Percentiles rank a stretch among this genome's conserved stretches.
Evolutionary conservation across 345 rosid species (phyloP).

Genomic region (Carallia brachiata): DNA sequence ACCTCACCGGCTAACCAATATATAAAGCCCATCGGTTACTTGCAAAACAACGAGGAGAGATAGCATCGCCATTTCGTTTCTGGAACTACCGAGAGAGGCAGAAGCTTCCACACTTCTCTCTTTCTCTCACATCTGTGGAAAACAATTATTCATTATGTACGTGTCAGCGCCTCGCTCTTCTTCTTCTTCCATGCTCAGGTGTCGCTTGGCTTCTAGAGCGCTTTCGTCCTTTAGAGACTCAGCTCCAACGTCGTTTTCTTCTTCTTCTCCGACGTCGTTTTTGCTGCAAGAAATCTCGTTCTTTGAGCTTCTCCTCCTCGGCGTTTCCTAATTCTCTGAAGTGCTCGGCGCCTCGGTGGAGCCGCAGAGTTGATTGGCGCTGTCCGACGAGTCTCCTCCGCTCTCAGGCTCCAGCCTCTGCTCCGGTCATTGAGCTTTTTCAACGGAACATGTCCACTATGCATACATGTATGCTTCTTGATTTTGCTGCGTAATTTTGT

Average conservation of each 20-base stretch:
- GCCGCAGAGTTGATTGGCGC: constrained; percentile 65
- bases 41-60: too few relatives aligned
- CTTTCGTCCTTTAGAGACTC: too few relatives aligned
- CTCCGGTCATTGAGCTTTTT: constrained; percentile 62
- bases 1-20: too few relatives aligned
- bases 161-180: background rate
- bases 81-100: too few relatives aligned
- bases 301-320: constrained; percentile 45
- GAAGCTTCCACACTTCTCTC: too few relatives aligned
- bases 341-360: constrained; percentile 60
- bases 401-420: constrained; percentile 56
- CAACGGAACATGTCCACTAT: constrained; percentile 65
- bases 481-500: too few relatives aligned
- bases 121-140: too few relatives aligned
- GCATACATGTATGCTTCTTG: constrained; percentile 43
- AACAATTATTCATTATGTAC: too few relatives aligned
- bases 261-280: too few relatives aligned
- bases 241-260: too few relatives aligned
- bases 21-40: too few relatives aligned
- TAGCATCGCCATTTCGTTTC: too few relatives aligned
- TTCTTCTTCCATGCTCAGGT: constrained; percentile 2
- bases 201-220: background rate
- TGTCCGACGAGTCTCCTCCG: constrained; percentile 57
- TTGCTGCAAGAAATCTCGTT: constrained; percentile 22
- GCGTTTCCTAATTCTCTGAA: constrained; percentile 43